Evolutionary conservation across 176 grass and related monocot genomes (phyloP).

Genomic region (Lolium perenne): DNA sequence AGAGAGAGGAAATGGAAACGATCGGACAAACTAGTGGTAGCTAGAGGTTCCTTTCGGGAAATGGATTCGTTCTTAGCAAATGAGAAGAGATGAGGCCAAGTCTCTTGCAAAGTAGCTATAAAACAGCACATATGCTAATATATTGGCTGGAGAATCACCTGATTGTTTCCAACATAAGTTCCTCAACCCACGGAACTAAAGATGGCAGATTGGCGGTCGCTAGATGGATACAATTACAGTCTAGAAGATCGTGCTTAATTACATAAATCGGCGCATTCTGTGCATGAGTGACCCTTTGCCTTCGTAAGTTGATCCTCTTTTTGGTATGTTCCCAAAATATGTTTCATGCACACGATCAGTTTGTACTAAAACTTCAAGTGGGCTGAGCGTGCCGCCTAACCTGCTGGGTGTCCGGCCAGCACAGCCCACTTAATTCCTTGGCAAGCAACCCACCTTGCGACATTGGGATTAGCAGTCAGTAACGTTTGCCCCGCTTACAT

Average conservation of each 20-base stretch:
- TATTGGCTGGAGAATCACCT: neutral
- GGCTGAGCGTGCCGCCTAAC: too few relatives aligned
- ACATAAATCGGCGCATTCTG: too few relatives aligned
- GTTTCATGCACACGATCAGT: neutral
- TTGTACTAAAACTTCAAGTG: neutral
- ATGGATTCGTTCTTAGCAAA: too few relatives aligned
- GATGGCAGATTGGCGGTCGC: neutral
- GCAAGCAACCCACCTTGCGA: too few relatives aligned
- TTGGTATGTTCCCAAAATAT: neutral
- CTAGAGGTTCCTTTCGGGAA: too few relatives aligned
- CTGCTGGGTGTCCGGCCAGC: too few relatives aligned
- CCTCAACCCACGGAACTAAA: neutral
- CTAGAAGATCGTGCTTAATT: slow-evolving; percentile 3
- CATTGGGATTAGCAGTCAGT: too few relatives aligned
- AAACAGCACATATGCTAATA: neutral
- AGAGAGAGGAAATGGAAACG: too few relatives aligned
- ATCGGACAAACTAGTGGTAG: too few relatives aligned
- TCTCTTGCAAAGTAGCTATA: neutral
- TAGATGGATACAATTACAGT: neutral
- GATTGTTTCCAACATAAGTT: slow-evolving; percentile 14
- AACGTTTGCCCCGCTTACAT: too few relatives aligned
- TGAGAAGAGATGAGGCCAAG: too few relatives aligned
- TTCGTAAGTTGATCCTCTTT: neutral
- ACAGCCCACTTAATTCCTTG: too few relatives aligned
- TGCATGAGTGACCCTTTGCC: neutral